These are phyloP conservation scores for Mucor ambiguus DNA, from an alignment of 371 early-diverging fungal genomes.

Conservation along the genomic window DNA sequence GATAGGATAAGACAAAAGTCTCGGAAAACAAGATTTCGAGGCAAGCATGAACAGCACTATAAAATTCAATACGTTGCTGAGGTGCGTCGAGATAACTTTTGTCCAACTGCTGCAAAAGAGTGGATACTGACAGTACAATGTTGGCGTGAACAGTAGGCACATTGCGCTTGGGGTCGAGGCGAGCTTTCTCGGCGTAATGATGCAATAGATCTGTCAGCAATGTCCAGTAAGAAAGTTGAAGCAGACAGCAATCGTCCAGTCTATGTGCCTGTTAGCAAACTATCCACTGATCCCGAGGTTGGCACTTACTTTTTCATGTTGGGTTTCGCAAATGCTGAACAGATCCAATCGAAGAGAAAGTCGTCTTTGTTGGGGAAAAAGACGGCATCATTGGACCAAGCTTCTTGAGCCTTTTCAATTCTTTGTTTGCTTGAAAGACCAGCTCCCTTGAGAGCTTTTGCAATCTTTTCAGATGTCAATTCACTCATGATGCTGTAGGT, in stretches of 20 bases:
- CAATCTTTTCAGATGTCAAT: constrained; percentile 33
- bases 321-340: constrained; percentile 39
- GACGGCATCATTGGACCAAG: constrained; percentile 40
- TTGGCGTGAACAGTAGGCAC: constrained; percentile 37
- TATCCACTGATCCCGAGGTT: background rate
- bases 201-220: constrained; percentile 30
- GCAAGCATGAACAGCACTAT: constrained; percentile 11
- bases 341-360: constrained; percentile 52
- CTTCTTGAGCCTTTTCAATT: constrained; percentile 38
- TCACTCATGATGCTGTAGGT: constrained; percentile 14
- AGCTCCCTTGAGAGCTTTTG: constrained; percentile 48
- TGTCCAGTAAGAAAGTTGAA: constrained; percentile 41
- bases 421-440: constrained; percentile 38
- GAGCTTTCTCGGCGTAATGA: constrained; percentile 28
- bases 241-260: constrained; percentile 30
- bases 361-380: constrained; percentile 55
- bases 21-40: constrained; percentile 30
- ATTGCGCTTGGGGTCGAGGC: constrained; percentile 12
- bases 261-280: constrained; percentile 1
- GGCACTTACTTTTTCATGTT: constrained; percentile 44
- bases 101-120: constrained; percentile 29
- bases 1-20: constrained; percentile 30
- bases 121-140: constrained; percentile 24
- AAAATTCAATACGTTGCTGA: constrained; percentile 12
- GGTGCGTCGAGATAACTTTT: background rate